phyloP scores from a whole-genome alignment of 176 grass and related monocot genomes.

The Dendrocalamus sinicus region DNA sequence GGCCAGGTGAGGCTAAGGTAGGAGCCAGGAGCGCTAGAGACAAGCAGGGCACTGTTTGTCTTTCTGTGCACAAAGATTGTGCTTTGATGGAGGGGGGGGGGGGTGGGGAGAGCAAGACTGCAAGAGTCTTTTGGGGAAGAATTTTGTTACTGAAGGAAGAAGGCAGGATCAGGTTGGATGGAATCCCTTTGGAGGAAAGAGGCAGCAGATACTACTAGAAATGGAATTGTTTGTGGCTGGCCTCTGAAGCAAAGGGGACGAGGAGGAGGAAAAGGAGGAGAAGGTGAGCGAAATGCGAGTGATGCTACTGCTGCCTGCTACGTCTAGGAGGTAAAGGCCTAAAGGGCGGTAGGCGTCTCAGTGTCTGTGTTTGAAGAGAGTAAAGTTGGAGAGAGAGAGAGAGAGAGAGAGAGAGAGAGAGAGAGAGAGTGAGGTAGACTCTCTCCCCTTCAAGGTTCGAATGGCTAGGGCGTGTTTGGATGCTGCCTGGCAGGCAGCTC shows the following conservation, averaged over 20 bases:
- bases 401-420: background rate
- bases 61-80: constrained; percentile 60
- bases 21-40: constrained; percentile 42
- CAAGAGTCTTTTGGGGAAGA: background rate
- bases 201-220: background rate
- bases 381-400: constrained; percentile 25
- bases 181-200: too few species aligned
- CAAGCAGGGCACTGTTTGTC: constrained; percentile 53
- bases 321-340: constrained; percentile 48
- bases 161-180: background rate
- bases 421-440: background rate
- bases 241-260: constrained; percentile 43
- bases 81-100: constrained; percentile 64
- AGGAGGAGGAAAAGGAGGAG: background rate
- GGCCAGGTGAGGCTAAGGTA: constrained; percentile 46
- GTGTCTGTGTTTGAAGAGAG: constrained; percentile 11
- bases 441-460: background rate
- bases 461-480: too few species aligned
- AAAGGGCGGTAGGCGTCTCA: background rate
- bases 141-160: background rate
- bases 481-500: too few species aligned
- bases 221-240: constrained; percentile 33
- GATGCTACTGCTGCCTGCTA: constrained; percentile 44
- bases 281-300: constrained; percentile 18
- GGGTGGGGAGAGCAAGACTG: background rate